Evolutionary conservation across 202 grass and related monocot genomes (phyloP), one percentile per base, ranked within the genome.

Genomic region (Panicum virgatum): DNA sequence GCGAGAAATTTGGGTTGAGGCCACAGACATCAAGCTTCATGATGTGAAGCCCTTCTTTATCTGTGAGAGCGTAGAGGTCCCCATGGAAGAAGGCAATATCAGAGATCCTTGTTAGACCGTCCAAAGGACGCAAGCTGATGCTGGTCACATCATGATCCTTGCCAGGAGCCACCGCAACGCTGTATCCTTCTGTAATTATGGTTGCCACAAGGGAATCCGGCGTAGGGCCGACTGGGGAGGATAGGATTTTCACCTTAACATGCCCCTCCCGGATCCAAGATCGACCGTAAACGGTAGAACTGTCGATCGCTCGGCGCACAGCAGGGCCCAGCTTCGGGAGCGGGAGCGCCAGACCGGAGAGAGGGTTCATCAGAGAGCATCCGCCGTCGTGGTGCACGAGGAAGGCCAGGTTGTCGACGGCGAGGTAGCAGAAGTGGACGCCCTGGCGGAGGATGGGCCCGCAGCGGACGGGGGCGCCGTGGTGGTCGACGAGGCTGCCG

Each of bases 361-460:
- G 16, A 4, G 42, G 75, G 42, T 63, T 45, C 75, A n/a, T 34
- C 26, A 77, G 75, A 20, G 75, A 63, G 40, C 57, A 78, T 11
- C 0, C 16, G 0, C 27, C 75, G 19, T 63, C 43, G 16, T 13
- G 1, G 16, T 62, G 9, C 9, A 77, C 23, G 57, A 47, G 8
- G 57, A 62, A 32, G 27, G 57, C 57, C 26, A 62, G 40, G 57
- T 77, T 77, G 25, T 77, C 73, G 25, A 62, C 9, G 26, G 42
- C 9, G 40, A 77, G 56, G 73, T 46, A 62, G 23, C 39, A 7
- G 54, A 45, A 43, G 72, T 48, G 14, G 48, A 32, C 9, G 14
- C 39, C 73, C 0, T 3, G 8, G 40, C 74, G 23, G 25, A 77
- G 56, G 74, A 77, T 77, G 23, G 74, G 56, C 2, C 4, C 22